These are phyloP conservation scores for Trichoderma parareesei DNA, from an alignment of 495 filamentous ascomycete genomes.

Conservation along the genomic window DNA sequence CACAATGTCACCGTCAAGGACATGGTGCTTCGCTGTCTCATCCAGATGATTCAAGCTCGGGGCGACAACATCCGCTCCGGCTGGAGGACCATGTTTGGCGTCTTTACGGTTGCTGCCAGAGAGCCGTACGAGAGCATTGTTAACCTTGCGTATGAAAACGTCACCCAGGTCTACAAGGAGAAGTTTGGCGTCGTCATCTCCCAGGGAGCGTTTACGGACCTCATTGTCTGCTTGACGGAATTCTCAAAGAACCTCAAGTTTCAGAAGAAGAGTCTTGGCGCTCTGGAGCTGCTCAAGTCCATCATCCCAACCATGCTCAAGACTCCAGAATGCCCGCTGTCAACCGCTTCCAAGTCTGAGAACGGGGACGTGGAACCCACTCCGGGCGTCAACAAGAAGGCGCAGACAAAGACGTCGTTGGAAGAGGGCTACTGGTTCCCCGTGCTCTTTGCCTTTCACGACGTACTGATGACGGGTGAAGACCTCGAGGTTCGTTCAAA, in stretches of 20 bases:
- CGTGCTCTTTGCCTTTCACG: slow-evolving; percentile 94
- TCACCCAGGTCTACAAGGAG: slow-evolving; percentile 96
- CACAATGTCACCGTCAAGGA: slow-evolving; percentile 88
- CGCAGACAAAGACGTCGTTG: slow-evolving; percentile 56
- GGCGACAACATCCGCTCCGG: slow-evolving; percentile 95
- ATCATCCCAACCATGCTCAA: slow-evolving; percentile 90
- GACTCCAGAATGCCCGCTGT: slow-evolving; percentile 91
- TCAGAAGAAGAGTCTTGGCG: slow-evolving; percentile 94
- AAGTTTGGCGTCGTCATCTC: slow-evolving; percentile 92
- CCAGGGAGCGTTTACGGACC: slow-evolving; percentile 92
- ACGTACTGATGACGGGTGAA: slow-evolving; percentile 97
- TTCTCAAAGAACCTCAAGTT: slow-evolving; percentile 98
- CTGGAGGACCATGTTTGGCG: slow-evolving; percentile 99
- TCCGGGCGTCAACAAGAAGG: slow-evolving; percentile 22
- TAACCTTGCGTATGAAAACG: slow-evolving; percentile 91
- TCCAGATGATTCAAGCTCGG: slow-evolving; percentile 96
- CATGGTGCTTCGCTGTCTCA: slow-evolving; percentile 93
- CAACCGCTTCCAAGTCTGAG: slow-evolving; percentile 33
- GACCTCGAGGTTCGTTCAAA: slow-evolving; percentile 96
- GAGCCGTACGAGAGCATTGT: slow-evolving; percentile 95
- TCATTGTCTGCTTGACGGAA: slow-evolving; percentile 92
- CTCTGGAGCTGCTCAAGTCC: slow-evolving; percentile 88
- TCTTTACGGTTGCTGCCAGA: slow-evolving; percentile 89
- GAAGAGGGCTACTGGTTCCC: slow-evolving; percentile 99
- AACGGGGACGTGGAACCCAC: slow-evolving; percentile 11